phyloP scores from a whole-genome alignment of 352 stramenopile genomes.

The Phytophthora rubi region DNA sequence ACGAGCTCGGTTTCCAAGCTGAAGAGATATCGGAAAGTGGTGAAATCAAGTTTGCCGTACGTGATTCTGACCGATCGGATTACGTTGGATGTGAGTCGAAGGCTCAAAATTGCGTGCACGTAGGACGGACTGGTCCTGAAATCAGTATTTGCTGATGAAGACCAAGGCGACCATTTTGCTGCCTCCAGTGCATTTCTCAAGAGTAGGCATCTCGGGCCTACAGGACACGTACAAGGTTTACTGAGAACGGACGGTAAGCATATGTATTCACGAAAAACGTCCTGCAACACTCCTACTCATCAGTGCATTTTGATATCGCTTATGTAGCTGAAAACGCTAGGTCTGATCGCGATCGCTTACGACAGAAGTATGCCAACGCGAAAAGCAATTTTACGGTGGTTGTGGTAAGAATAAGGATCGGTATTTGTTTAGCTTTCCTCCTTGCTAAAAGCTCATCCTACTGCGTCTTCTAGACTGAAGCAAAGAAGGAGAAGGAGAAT shows the following conservation, averaged over 20 bases:
- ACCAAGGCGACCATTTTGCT: slow-evolving; percentile 2
- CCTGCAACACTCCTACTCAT: background rate
- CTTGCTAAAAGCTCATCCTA: slow-evolving; percentile 4
- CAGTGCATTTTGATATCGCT: background rate
- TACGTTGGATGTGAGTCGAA: background rate
- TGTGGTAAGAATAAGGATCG: slow-evolving; percentile 41
- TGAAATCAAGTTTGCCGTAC: slow-evolving; percentile 85
- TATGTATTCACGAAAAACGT: background rate
- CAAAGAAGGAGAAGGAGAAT: slow-evolving; percentile 78
- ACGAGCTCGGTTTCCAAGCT: slow-evolving; percentile 81
- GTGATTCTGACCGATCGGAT: slow-evolving; percentile 1
- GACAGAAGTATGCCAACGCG: slow-evolving; percentile 80
- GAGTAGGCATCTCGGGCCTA: slow-evolving; percentile 6
- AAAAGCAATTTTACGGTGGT: slow-evolving; percentile 81
- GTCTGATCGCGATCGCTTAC: slow-evolving; percentile 70
- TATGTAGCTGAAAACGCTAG: slow-evolving; percentile 49
- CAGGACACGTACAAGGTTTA: slow-evolving; percentile 22
- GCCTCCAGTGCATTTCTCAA: slow-evolving; percentile 15
- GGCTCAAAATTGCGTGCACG: background rate
- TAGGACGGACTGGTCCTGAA: slow-evolving; percentile 75
- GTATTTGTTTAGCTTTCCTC: background rate
- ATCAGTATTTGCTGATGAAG: slow-evolving; percentile 60
- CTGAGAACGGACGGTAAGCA: slow-evolving; percentile 31
- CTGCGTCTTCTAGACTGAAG: slow-evolving; percentile 55
- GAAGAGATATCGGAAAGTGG: slow-evolving; percentile 78